phyloP scores from a whole-genome alignment of 2,329 filamentous ascomycete genomes.

The Alternaria sp. region DNA sequence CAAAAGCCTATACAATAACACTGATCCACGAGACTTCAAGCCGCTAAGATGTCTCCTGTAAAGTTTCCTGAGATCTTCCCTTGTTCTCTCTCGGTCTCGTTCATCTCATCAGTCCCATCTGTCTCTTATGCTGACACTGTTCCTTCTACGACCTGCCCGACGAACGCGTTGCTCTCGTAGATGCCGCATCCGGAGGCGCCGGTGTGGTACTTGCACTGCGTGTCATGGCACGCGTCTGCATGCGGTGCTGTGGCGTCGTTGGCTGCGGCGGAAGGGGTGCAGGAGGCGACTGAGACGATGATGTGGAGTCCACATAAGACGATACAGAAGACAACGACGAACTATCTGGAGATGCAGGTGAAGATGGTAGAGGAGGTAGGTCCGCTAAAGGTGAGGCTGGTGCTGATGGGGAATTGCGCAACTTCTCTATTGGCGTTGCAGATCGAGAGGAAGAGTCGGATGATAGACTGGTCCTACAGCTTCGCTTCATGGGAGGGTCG shows the following conservation, averaged over 20 bases:
- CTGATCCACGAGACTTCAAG: background rate
- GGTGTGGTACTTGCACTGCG: background rate
- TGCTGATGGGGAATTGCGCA: background rate
- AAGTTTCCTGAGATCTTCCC: background rate
- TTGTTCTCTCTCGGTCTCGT: background rate
- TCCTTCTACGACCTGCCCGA: rapidly evolving
- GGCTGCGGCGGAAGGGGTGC: background rate
- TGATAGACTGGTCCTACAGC: background rate
- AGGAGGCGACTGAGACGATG: background rate
- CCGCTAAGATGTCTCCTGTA: background rate
- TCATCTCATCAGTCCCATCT: background rate
- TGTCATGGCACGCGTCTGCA: background rate
- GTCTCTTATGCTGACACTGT: background rate
- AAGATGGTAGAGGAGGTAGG: background rate
- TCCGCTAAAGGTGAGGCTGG: background rate
- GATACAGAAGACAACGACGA: background rate
- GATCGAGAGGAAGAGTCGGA: background rate
- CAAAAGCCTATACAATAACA: background rate
- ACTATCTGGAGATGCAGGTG: background rate
- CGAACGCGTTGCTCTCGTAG: background rate
- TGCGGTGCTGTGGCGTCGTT: background rate
- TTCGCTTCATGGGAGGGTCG: background rate
- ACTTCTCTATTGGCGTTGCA: background rate
- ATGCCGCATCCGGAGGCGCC: background rate
- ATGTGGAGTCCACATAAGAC: background rate